These are phyloP conservation scores for Pestalotiopsis fici DNA, from an alignment of 2,329 filamentous ascomycete genomes.

Conservation along the genomic window DNA sequence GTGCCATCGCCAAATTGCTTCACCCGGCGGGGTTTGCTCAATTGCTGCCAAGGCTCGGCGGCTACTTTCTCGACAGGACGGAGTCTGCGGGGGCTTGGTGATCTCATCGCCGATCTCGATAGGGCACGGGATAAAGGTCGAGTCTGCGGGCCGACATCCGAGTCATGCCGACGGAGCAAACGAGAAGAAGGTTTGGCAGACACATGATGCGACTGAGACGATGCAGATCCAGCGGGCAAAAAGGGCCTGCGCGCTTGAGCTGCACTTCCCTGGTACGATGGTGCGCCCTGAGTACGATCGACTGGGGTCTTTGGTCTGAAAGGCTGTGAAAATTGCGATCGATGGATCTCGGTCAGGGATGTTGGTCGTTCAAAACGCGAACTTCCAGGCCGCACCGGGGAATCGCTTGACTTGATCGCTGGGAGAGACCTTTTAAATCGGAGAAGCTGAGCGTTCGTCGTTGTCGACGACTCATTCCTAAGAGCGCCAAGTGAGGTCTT, in stretches of 20 bases:
- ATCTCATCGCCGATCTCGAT: slow-evolving; percentile 60
- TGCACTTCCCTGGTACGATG: slow-evolving; percentile 51
- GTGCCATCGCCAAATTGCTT: slow-evolving; percentile 88
- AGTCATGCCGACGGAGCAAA: slow-evolving; percentile 78
- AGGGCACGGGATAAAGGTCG: slow-evolving; percentile 58
- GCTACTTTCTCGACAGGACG: slow-evolving; percentile 40
- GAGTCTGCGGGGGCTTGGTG: slow-evolving; percentile 58
- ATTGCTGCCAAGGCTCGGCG: slow-evolving; percentile 60
- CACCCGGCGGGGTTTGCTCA: slow-evolving; percentile 71
- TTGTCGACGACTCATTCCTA: slow-evolving; percentile 58
- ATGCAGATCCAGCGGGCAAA: slow-evolving; percentile 73
- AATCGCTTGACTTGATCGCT: slow-evolving; percentile 53
- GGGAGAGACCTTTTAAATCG: slow-evolving; percentile 68
- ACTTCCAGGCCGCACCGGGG: slow-evolving; percentile 49
- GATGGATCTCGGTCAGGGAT: slow-evolving; percentile 55
- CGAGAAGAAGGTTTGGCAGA: slow-evolving; percentile 70
- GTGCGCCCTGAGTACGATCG: slow-evolving; percentile 55
- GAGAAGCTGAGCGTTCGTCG: slow-evolving; percentile 65
- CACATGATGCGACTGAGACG: slow-evolving; percentile 76
- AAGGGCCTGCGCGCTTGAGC: slow-evolving; percentile 70
- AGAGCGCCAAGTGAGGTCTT: slow-evolving; percentile 56
- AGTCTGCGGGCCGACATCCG: slow-evolving; percentile 65
- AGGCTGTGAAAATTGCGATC: slow-evolving; percentile 44
- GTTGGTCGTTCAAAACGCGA: slow-evolving; percentile 58
- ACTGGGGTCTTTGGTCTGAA: slow-evolving; percentile 72